phyloP scores from a whole-genome alignment of 768 basidiomycete genomes.

The Leccinum fibrillosum region DNA sequence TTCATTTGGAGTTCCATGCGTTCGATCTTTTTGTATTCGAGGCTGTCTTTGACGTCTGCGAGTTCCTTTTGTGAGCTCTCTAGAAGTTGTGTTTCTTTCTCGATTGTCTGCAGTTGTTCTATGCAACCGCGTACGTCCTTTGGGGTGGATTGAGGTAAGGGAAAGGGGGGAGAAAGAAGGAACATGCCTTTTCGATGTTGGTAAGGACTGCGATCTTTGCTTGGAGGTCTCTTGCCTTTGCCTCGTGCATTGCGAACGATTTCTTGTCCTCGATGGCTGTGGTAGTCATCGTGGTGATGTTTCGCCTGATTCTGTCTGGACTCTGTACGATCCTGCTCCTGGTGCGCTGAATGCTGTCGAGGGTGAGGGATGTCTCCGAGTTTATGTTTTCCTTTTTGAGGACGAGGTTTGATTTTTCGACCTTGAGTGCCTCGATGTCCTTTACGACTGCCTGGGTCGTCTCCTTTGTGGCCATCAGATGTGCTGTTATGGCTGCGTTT shows the following conservation, averaged over 20 bases:
- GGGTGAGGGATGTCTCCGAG: constrained; percentile 53
- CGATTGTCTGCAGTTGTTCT: constrained; percentile 74
- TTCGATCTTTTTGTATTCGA: constrained; percentile 74
- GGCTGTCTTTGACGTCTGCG: constrained; percentile 61
- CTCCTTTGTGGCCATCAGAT: constrained; percentile 69
- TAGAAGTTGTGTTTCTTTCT: constrained; percentile 63
- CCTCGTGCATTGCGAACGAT: constrained; percentile 59
- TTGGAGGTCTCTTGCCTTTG: constrained; percentile 75
- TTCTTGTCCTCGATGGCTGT: constrained; percentile 71
- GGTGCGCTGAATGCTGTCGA: constrained; percentile 61
- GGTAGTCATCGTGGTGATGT: constrained; percentile 71
- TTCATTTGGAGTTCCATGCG: constrained; percentile 62
- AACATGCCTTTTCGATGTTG: constrained; percentile 69
- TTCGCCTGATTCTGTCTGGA: constrained; percentile 83
- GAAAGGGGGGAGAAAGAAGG: neutral
- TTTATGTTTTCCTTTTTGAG: constrained; percentile 69
- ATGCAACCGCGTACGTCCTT: constrained; percentile 71
- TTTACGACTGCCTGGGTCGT: constrained; percentile 55
- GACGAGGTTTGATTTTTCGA: constrained; percentile 61
- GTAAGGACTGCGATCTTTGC: constrained; percentile 67
- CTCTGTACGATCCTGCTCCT: constrained; percentile 83
- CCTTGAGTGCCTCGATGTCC: constrained; percentile 68
- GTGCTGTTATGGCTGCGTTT: constrained; percentile 58
- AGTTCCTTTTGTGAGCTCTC: constrained; percentile 66
- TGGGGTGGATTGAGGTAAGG: neutral